Evolutionary conservation across 225 moss, liverwort and hornwort genomes (phyloP).

Genomic region (Antitrichia curtipendula): DNA sequence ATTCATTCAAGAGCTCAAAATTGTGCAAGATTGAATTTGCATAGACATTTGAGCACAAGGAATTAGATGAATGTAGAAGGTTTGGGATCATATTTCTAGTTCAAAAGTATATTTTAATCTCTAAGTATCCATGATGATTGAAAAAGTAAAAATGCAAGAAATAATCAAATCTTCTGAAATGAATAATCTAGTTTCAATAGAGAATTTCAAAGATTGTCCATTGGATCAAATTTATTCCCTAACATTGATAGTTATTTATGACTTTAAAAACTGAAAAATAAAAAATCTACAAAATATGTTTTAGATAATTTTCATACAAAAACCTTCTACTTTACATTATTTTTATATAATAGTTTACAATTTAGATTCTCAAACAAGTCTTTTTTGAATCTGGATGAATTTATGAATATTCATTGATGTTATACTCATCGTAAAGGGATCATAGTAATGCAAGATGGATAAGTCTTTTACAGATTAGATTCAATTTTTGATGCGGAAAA

Average conservation of each 20-base stretch:
- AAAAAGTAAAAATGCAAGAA: too few species aligned
- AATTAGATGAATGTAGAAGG: too few species aligned
- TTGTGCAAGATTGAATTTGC: too few species aligned
- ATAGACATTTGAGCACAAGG: too few species aligned
- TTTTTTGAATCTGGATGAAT: background rate
- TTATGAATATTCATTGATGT: too few species aligned
- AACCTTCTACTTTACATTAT: background rate
- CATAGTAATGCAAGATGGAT: background rate
- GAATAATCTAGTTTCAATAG: background rate
- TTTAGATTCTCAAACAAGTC: background rate
- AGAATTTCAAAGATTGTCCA: background rate
- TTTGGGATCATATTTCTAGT: too few species aligned
- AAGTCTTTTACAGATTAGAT: background rate
- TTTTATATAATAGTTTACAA: background rate
- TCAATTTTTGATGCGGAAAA: too few species aligned
- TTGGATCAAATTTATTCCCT: background rate
- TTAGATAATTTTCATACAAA: background rate
- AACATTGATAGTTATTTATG: rapidly evolving
- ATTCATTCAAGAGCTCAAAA: too few species aligned
- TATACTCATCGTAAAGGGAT: background rate
- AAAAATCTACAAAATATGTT: background rate
- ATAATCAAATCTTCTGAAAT: background rate
- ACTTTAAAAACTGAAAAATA: background rate
- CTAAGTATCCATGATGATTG: too few species aligned
- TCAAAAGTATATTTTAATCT: too few species aligned